phyloP scores from a whole-genome alignment of 108 stramenopile genomes.

The Fistulifera pelliculosa region DNA sequence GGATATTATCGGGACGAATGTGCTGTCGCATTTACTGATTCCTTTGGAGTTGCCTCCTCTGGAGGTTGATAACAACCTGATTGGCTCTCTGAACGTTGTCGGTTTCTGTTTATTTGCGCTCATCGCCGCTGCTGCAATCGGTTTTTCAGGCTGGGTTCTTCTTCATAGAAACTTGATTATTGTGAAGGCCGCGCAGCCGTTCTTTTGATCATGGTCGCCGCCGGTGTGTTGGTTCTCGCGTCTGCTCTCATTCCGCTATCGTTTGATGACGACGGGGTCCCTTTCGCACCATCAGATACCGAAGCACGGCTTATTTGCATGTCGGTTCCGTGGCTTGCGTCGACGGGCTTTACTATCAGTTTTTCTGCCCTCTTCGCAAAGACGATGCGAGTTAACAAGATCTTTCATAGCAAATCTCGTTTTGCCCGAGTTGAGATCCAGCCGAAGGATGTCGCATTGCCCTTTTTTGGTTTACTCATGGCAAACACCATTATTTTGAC shows the following conservation, averaged over 20 bases:
- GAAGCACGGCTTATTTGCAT: too few species aligned
- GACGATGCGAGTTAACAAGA: constrained; percentile 36
- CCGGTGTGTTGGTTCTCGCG: constrained; percentile 39
- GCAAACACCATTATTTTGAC: constrained; percentile 25
- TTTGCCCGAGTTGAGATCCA: constrained; percentile 39
- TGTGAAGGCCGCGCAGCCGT: constrained; percentile 30
- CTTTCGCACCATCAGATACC: too few species aligned
- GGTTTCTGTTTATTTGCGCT: neutral
- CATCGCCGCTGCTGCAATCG: neutral
- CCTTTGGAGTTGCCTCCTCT: constrained; percentile 15
- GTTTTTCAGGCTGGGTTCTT: neutral
- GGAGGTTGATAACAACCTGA: constrained; percentile 1
- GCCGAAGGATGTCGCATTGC: constrained; percentile 30
- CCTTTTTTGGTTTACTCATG: constrained; percentile 23
- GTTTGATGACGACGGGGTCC: constrained; percentile 19
- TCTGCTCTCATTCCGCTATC: constrained; percentile 30
- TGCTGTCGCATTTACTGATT: constrained; percentile 14
- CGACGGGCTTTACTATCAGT: constrained; percentile 31
- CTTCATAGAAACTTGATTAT: constrained; percentile 11
- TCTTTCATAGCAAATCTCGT: constrained; percentile 11
- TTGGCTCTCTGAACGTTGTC: neutral
- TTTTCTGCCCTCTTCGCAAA: constrained; percentile 49
- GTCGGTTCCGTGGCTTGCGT: constrained; percentile 22
- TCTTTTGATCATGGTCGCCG: constrained; percentile 31
- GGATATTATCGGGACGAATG: constrained; percentile 6